These are phyloP conservation scores for Eucalyptus viminalis DNA, from an alignment of 345 rosid genomes.

Conservation along the genomic window DNA sequence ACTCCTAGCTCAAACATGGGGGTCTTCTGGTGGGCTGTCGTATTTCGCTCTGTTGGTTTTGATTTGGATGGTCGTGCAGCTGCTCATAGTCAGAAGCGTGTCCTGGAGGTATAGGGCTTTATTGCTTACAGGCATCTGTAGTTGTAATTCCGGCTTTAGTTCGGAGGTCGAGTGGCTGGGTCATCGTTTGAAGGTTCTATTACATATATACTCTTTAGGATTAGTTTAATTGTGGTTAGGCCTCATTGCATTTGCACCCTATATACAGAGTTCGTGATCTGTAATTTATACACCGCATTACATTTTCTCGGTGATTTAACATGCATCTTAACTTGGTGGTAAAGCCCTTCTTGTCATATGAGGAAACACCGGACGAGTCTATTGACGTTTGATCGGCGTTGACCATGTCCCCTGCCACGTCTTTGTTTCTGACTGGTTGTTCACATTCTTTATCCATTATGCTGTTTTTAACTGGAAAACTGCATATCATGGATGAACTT, in stretches of 20 bases:
- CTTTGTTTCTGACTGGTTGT: background rate
- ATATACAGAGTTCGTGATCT: background rate
- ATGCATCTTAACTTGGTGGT: background rate
- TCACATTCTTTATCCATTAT: background rate
- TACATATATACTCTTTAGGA: background rate
- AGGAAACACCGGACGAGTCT: background rate
- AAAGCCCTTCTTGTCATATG: background rate
- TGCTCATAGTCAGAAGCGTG: background rate
- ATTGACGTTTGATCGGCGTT: background rate
- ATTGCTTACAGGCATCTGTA: background rate
- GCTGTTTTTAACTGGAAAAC: background rate
- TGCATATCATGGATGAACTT: background rate
- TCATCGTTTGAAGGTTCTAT: background rate
- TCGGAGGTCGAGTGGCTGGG: background rate
- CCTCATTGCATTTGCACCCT: background rate
- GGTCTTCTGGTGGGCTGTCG: slow-evolving; percentile 38
- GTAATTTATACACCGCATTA: background rate
- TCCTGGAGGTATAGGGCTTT: background rate
- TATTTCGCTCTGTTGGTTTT: background rate
- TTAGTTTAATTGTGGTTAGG: background rate
- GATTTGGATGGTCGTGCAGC: background rate
- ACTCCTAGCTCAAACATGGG: slow-evolving; percentile 60
- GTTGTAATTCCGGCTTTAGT: background rate
- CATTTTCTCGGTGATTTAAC: background rate
- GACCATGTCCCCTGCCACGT: background rate